Percentiles rank a stretch among this genome's conserved stretches.
phyloP scores from a whole-genome alignment of 1,284 basidiomycete species.

The Mixia osmundae region DNA sequence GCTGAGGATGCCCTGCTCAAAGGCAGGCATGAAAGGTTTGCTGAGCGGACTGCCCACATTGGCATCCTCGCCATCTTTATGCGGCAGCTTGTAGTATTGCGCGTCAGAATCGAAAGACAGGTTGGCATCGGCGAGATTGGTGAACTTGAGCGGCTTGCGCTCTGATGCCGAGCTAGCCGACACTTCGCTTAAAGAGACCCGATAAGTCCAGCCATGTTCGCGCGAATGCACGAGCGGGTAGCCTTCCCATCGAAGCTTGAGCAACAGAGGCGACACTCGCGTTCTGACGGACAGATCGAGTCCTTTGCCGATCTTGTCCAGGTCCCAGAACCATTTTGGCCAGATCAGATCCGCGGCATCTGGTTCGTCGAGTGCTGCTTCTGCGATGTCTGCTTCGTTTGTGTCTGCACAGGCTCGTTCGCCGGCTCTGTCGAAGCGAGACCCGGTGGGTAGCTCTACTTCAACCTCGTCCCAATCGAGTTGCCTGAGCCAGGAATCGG shows the following conservation, averaged over 20 bases:
- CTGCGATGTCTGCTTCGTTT: neutral
- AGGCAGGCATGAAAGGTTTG: conserved; percentile 70
- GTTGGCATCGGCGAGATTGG: conserved; percentile 35
- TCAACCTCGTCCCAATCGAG: too few relatives aligned
- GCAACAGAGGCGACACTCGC: conserved; percentile 57
- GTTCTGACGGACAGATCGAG: conserved; percentile 72
- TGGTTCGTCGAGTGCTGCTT: too few relatives aligned
- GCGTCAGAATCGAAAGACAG: conserved; percentile 29
- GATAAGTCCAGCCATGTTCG: conserved; percentile 78
- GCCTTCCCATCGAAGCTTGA: conserved; percentile 67
- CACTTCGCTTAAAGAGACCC: conserved; percentile 31
- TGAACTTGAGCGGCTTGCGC: conserved; percentile 26
- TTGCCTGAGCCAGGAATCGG: too few relatives aligned
- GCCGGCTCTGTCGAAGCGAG: too few relatives aligned
- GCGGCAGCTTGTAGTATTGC: conserved; percentile 74
- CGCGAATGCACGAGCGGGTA: conserved; percentile 68
- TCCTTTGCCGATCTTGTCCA: conserved; percentile 29
- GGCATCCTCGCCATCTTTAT: conserved; percentile 78
- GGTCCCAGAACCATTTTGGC: conserved; percentile 96
- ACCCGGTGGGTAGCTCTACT: too few relatives aligned
- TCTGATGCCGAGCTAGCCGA: conserved; percentile 5
- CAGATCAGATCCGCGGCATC: conserved; percentile 22
- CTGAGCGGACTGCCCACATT: conserved; percentile 83
- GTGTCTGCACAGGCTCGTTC: too few relatives aligned
- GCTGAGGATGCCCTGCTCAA: conserved; percentile 60